Evolutionary conservation across 495 filamentous ascomycete genomes (phyloP).

Genomic region (Physcia stellaris): DNA sequence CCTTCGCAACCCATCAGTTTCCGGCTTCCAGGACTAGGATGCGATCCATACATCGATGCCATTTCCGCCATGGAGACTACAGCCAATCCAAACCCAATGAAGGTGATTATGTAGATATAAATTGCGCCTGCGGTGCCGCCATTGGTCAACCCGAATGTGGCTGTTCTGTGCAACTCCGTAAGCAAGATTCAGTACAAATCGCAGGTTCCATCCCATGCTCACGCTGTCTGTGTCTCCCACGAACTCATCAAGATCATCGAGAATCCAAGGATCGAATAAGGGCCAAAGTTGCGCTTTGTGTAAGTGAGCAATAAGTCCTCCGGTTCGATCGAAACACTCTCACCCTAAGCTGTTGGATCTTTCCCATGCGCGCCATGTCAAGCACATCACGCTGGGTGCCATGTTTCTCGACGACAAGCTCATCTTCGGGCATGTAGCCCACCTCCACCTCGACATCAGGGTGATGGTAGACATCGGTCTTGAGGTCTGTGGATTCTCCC

Average conservation of each 20-base stretch:
- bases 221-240: conserved; percentile 24
- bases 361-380: conserved; percentile 4
- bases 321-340: no score
- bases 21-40: no score
- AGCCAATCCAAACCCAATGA: conserved; percentile 19
- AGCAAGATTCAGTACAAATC: conserved; percentile 14
- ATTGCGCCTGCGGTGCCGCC: conserved; percentile 38
- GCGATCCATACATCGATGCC: no score
- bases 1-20: no score
- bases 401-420: background rate
- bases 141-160: conserved; percentile 12
- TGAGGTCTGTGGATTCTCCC: background rate
- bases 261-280: conserved; percentile 34
- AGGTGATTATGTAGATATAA: conserved; percentile 35
- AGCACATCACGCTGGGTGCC: background rate
- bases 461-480: background rate
- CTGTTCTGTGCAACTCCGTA: conserved; percentile 21
- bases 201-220: background rate
- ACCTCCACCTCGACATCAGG: background rate
- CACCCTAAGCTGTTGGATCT: background rate
- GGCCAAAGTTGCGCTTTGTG: conserved; percentile 29
- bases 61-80: no score
- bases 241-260: conserved; percentile 33
- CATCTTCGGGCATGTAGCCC: background rate
- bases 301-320: background rate